Evolutionary conservation across 2,329 filamentous ascomycete genomes (phyloP), one percentile per base, ranked within the genome.

Genomic region (Fusarium udum): DNA sequence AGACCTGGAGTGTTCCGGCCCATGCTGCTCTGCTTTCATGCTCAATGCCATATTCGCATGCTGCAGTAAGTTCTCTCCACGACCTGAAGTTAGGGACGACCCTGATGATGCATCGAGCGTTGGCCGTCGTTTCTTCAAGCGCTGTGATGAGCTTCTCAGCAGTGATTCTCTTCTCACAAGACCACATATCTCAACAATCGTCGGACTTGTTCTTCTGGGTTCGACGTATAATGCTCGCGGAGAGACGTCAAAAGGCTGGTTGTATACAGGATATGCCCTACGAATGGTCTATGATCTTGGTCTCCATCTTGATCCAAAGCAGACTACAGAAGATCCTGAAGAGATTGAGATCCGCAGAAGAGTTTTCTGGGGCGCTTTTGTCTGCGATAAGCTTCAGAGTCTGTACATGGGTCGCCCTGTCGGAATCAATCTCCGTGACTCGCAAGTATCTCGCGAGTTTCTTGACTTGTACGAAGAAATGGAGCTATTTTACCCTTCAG

Each of bases 321-420:
- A 48, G 11, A 67, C 55, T 1, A 67, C 63, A 0, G 65, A 67
- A 16, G 28, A 48, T 6, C 31, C 53, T 0, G 65, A 67, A 16
- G 63, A 67, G 6, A 62, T 67, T 14, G 63, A 67, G 16, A 67
- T 67, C 16, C 36, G 58, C 4, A 16, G 65, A 13, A 26, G 65
- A 3, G 53, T 67, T 1, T 67, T 67, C 7, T 67, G 65, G 65
- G 65, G 65, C 0, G 31, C 55, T 0, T 67, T 68, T 11, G 66
- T 92, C 91, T 75, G 89, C 91, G 65, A 67, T 16, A 67, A 67
- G 2, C 34, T 67, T 0, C 65, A 67, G 5, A 67, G 65, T 22
- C 31, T 67, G 0, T 67, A 67, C 4, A 31, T 67, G 53, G 65
- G 65, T 12, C 52, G 65, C 11, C 63, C 65, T 12, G 65, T 67